These are phyloP conservation scores for Meira nashicola DNA, from an alignment of 1,284 basidiomycete genomes.

Conservation along the genomic window DNA sequence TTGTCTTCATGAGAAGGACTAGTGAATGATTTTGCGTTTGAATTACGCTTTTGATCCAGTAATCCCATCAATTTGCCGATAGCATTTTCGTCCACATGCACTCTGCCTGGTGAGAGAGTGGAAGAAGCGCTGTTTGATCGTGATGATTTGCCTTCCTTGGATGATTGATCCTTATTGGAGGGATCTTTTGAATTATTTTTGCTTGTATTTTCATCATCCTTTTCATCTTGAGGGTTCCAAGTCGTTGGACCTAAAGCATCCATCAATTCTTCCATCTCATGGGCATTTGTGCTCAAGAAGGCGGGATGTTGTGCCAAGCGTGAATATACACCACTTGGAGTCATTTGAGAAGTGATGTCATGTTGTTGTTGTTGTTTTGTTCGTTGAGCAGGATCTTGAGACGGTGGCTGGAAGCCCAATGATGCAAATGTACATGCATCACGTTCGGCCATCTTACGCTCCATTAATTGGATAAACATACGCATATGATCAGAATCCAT, in stretches of 20 bases:
- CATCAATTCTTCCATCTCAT: slow-evolving; percentile 41
- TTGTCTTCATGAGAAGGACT: neutral
- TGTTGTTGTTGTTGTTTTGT: neutral
- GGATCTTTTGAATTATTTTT: slow-evolving; percentile 11
- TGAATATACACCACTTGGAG: slow-evolving; percentile 40
- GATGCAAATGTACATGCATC: slow-evolving; percentile 29
- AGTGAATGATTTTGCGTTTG: too few species aligned
- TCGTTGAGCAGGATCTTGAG: slow-evolving; percentile 4
- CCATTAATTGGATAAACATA: slow-evolving; percentile 34
- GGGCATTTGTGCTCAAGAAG: slow-evolving; percentile 36
- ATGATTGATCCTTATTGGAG: neutral
- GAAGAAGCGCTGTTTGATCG: neutral
- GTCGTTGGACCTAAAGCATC: slow-evolving; percentile 25
- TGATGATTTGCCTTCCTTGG: neutral
- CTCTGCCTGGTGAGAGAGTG: neutral
- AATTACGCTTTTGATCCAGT: slow-evolving; percentile 27
- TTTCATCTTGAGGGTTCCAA: too few species aligned
- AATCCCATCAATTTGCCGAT: slow-evolving; percentile 31
- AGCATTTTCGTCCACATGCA: slow-evolving; percentile 26
- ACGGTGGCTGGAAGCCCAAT: slow-evolving; percentile 38
- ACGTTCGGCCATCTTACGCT: slow-evolving; percentile 30
- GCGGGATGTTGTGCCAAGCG: slow-evolving; percentile 39
- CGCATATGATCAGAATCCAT: slow-evolving; percentile 30
- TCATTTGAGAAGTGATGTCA: slow-evolving; percentile 13
- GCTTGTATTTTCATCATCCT: too few species aligned